A percentile compares a stretch with the other conserved stretches of the same genome.
These are phyloP conservation scores for Brettanomyces nanus DNA, from an alignment of 805 yeast species.

Conservation along the genomic window DNA sequence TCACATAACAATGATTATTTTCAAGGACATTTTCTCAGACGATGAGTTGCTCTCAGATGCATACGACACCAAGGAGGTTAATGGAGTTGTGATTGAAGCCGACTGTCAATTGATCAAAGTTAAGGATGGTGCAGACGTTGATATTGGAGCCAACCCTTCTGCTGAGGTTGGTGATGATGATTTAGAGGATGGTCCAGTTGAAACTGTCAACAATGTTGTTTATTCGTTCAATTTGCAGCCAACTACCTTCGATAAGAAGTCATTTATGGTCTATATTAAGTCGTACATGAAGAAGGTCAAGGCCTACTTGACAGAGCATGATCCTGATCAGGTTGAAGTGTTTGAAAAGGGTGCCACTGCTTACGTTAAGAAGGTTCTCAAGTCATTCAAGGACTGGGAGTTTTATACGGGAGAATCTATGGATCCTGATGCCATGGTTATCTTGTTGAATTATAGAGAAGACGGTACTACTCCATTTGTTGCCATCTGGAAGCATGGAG, in stretches of 20 bases:
- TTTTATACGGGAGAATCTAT: slow-evolving; percentile 99
- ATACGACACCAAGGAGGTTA: slow-evolving; percentile 82
- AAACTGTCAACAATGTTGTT: slow-evolving; percentile 95
- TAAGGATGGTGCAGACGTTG: slow-evolving; percentile 79
- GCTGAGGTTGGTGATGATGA: slow-evolving; percentile 90
- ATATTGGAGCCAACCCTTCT: slow-evolving; percentile 99
- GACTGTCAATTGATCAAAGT: slow-evolving; percentile 90
- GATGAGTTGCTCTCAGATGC: slow-evolving; percentile 98
- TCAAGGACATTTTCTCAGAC: slow-evolving; percentile 78
- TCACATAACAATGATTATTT: slow-evolving; percentile 28
- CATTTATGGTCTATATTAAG: slow-evolving; percentile 93
- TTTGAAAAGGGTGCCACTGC: slow-evolving; percentile 97
- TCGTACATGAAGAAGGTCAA: slow-evolving; percentile 97
- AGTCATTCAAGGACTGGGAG: slow-evolving; percentile 98
- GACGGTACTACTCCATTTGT: slow-evolving; percentile 98
- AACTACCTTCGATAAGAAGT: slow-evolving; percentile 96
- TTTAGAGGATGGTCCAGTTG: slow-evolving; percentile 73
- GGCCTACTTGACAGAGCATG: slow-evolving; percentile 78
- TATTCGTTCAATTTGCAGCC: slow-evolving; percentile 97
- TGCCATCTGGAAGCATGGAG: slow-evolving; percentile 99
- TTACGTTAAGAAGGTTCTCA: slow-evolving; percentile 93
- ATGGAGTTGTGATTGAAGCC: slow-evolving; percentile 91
- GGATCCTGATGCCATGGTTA: slow-evolving; percentile 99
- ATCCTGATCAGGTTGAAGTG: slow-evolving; percentile 79
- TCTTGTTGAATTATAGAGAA: slow-evolving; percentile 98